Evolutionary conservation across 208 protist genomes (phyloP).

Genomic region (Leishmania turanica): DNA sequence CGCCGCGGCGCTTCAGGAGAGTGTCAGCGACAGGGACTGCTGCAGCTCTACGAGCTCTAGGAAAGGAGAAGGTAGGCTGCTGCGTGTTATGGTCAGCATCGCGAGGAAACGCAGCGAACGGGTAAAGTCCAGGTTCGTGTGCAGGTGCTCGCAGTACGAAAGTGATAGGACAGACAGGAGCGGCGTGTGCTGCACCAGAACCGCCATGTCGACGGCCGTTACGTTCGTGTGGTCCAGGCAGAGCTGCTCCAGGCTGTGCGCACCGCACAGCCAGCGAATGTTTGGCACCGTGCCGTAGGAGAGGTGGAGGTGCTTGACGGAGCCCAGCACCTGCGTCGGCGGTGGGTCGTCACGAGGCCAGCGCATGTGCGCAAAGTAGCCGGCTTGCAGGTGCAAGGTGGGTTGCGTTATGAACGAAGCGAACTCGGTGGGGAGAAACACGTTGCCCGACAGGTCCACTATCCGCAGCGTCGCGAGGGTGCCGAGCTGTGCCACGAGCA

Average conservation of each 20-base stretch:
- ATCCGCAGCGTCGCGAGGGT: constrained; percentile 11
- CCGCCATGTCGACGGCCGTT: constrained; percentile 36
- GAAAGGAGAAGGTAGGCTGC: constrained; percentile 10
- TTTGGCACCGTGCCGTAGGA: constrained; percentile 21
- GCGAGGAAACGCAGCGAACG: constrained; percentile 28
- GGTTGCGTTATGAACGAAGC: constrained; percentile 12
- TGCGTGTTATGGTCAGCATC: constrained; percentile 24
- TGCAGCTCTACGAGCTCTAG: constrained; percentile 8
- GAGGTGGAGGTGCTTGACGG: constrained; percentile 30
- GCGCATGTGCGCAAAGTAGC: constrained; percentile 22
- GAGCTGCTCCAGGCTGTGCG: constrained; percentile 30
- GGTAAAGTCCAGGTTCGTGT: constrained; percentile 40
- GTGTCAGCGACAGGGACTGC: constrained; percentile 13
- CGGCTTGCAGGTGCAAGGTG: constrained; percentile 7
- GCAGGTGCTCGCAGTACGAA: constrained; percentile 34
- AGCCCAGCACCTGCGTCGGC: constrained; percentile 4
- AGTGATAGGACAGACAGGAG: constrained; percentile 41
- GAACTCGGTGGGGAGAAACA: constrained; percentile 28
- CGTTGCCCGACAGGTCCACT: constrained; percentile 38
- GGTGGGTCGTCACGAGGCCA: constrained; percentile 32
- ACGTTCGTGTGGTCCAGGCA: constrained; percentile 48
- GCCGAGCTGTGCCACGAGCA: constrained; percentile 25
- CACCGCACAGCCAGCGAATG: constrained; percentile 42
- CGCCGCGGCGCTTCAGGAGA: constrained; percentile 5
- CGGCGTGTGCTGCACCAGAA: constrained; percentile 20